These are phyloP conservation scores for Iberis pinnata DNA, from an alignment of 345 rosid species.

Conservation along the genomic window DNA sequence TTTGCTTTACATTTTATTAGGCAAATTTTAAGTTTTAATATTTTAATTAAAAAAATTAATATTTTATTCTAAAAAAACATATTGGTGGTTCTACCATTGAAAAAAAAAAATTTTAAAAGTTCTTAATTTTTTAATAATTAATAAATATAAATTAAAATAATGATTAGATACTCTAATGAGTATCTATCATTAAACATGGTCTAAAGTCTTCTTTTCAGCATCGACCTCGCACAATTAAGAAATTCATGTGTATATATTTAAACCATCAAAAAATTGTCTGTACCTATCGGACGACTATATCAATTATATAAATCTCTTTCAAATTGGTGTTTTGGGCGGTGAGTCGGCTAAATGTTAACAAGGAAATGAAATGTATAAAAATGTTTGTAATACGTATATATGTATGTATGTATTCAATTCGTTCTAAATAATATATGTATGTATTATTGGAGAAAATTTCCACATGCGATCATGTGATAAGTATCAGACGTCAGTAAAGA, in stretches of 20 bases:
- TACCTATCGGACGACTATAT: neutral
- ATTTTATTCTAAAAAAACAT: too few relatives aligned
- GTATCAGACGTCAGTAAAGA: constrained; percentile 10
- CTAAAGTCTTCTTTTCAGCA: constrained; percentile 10
- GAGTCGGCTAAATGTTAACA: constrained; percentile 14
- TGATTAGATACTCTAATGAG: neutral
- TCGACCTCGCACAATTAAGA: constrained; percentile 11
- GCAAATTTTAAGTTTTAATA: too few relatives aligned
- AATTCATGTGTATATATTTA: neutral
- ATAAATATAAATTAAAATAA: too few relatives aligned
- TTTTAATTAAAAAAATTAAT: too few relatives aligned
- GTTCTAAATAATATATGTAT: neutral
- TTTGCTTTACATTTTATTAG: too few relatives aligned
- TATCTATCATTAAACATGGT: too few relatives aligned
- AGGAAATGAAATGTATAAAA: neutral
- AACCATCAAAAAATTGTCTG: constrained; percentile 2
- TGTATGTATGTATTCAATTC: neutral
- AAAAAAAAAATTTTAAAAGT: too few relatives aligned
- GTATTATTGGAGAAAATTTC: neutral
- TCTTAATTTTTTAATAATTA: too few relatives aligned
- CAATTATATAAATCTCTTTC: constrained; percentile 14
- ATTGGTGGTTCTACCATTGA: too few relatives aligned
- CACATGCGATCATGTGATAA: constrained; percentile 24
- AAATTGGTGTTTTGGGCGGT: constrained; percentile 23
- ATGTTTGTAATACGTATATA: neutral